phyloP scores from a whole-genome alignment of 2,329 filamentous ascomycete species.

The Fusarium fracticaudum region DNA sequence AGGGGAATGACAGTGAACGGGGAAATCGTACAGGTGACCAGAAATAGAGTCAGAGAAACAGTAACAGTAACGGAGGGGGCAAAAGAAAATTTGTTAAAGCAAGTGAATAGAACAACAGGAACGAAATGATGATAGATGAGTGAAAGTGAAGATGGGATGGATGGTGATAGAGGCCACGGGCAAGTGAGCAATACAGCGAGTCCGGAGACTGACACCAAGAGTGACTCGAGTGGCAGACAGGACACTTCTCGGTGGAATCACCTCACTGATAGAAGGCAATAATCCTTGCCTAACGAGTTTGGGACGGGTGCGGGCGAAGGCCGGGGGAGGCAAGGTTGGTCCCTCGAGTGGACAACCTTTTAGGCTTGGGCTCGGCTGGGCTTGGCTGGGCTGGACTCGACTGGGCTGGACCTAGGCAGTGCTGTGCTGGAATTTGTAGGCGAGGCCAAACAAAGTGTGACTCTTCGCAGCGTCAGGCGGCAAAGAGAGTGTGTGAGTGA shows the following conservation, averaged over 20 bases:
- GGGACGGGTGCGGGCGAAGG: constrained; percentile 23
- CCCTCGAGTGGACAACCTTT: constrained; percentile 29
- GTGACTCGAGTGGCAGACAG: constrained; percentile 33
- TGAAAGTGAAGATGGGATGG: not conserved
- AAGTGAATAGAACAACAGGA: constrained; percentile 28
- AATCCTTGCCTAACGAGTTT: constrained; percentile 4
- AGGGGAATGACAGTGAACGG: constrained; percentile 11
- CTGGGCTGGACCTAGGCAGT: constrained; percentile 38
- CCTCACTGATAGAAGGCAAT: constrained; percentile 37
- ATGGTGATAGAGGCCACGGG: constrained; percentile 1
- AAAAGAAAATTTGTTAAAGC: constrained; percentile 4
- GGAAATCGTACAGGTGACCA: constrained; percentile 15
- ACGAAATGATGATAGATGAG: constrained; percentile 20
- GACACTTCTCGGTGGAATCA: constrained; percentile 37
- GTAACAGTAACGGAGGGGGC: not conserved
- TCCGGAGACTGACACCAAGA: constrained; percentile 41
- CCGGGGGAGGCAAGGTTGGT: constrained; percentile 38
- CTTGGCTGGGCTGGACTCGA: constrained; percentile 33
- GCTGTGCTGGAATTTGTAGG: constrained; percentile 36
- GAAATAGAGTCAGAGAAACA: constrained; percentile 22
- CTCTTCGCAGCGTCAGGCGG: constrained; percentile 33
- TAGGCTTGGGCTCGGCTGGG: constrained; percentile 35
- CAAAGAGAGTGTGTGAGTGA: constrained; percentile 27
- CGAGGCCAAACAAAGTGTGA: constrained; percentile 20
- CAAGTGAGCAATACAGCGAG: constrained; percentile 45